phyloP scores from a whole-genome alignment of 352 stramenopile species.

The Phytopythium delawarense region DNA sequence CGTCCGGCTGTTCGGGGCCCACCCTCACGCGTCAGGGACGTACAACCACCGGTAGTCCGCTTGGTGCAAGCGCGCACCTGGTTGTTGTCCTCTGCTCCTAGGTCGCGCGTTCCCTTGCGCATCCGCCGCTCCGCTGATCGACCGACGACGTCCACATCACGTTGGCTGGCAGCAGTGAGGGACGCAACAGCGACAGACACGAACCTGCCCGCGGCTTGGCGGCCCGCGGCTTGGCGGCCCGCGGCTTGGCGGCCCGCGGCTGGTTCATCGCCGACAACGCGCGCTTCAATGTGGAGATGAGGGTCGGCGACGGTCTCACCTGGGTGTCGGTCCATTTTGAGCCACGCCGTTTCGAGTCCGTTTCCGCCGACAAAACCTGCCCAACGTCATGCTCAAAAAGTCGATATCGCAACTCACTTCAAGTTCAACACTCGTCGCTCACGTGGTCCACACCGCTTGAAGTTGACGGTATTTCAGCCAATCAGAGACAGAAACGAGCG shows the following conservation, averaged over 20 bases:
- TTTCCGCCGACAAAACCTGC: background rate
- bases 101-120: background rate
- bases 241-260: background rate
- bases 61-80: conserved; percentile 12
- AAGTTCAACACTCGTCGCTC: conserved; percentile 10
- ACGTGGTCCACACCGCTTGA: conserved; percentile 27
- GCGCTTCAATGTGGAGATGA: background rate
- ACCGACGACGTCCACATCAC: background rate
- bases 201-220: conserved; percentile 4
- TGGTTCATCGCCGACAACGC: conserved; percentile 5
- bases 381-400: background rate
- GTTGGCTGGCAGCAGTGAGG: background rate
- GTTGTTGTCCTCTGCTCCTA: conserved; percentile 21
- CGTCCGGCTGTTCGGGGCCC: conserved; percentile 2
- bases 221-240: background rate
- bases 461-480: conserved; percentile 17
- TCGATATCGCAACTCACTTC: conserved; percentile 11
- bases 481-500: background rate
- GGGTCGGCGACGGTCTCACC: background rate
- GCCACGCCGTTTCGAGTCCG: background rate
- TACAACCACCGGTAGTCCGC: background rate
- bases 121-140: background rate
- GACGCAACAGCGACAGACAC: background rate
- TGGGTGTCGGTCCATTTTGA: background rate
- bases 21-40: background rate